Base-by-base conservation (phyloP, 768 basidiomycete species). In the Calocera cornea region DNA sequence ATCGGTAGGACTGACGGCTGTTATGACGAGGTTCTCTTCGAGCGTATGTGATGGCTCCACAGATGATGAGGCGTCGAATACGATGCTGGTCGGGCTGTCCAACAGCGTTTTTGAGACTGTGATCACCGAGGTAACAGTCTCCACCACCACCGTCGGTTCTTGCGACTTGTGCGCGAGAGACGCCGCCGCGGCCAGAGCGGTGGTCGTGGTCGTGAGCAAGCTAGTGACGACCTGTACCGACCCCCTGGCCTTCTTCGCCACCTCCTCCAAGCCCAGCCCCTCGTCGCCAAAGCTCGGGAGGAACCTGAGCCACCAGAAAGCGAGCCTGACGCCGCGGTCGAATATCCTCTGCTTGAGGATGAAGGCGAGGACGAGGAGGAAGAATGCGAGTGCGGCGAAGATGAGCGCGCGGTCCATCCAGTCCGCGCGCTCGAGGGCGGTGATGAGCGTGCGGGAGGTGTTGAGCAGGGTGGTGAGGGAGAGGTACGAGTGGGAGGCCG, bases 391-490 rank as follows among this genome's bases (percentile, higher is more conserved):
- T 0, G 85, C 90, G 1, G 86, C 81, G 66, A 93, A 78, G 72
- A 99, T 88, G 69, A 98, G 79, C 33, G 97, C 75, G 5, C 95
- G 88, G 79, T 99, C 97, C 22, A 95, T 79, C 86, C 90, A 88
- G 79, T 98, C 95, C 17, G 93, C 84, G 68, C 88, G 87, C 77
- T 97, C 91, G 63, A 99, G 86, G 0, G 87, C 85, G 16, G 87
- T 90, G 70, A 98, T 86, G 69, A 99, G 84, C 31, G 88, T 83
- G 72, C 89, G 89, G 1, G 94, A 95, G 50, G 88, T 86, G 64
- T 80, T 79, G 74, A 97, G 84, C 67, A 95, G 74, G 65, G 81
- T 80, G 38, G 81, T 82, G 68, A 95, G 85, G 2, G 81, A 81
- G 72, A 92, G 89, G 72, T 97, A 93, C 14, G 88, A 84, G 8